Evolutionary conservation across 2,329 filamentous ascomycete genomes (phyloP), one percentile per base, ranked within the genome.

Genomic region (Xylaria sp.): DNA sequence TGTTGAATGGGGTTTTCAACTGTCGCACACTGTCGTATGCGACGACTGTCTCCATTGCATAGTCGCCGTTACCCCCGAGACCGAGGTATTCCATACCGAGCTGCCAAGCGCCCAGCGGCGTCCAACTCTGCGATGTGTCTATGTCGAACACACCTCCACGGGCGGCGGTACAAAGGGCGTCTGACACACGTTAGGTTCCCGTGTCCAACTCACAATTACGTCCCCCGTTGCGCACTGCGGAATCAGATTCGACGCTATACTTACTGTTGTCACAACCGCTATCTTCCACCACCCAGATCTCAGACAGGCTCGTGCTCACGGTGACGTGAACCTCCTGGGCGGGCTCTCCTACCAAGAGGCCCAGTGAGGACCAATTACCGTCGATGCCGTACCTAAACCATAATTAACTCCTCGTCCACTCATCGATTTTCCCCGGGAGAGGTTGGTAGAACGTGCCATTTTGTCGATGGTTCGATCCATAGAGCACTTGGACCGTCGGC

Each of bases 331-430:
- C 74, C 50, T 74, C 71, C 64, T 84, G 80, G 20, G 71, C 68
- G 13, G 83, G 81, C 22, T 67, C 63, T 42, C 67, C 67, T 34
- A 69, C 77, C 63, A 74, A 81, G 55, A 92, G 76, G 11, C 76
- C 77, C 60, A 90, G 84, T 6, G 87, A 83, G 16, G 88, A 91
- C 89, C 89, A 92, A 58, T 79, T 79, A 8, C 88, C 88, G 67
- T 90, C 87, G 41, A 69, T 63, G 11, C 68, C 68, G 51, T 70
- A 66, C 69, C 69, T 70, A 58, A 20, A 38, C 48, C 42, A 64
- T 40, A 50, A 55, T 69, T 66, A 66, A 60, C 26, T 50, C 39
- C 40, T 48, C 43, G 48, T 44, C n/a, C 57, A 43, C 26, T 50
- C 39, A 39, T 48, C 43, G 48, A 43, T 13, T 56, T 40, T 22